Base-by-base conservation (phyloP, 2,329 filamentous ascomycete genomes). In the Ramularia endophylla region DNA sequence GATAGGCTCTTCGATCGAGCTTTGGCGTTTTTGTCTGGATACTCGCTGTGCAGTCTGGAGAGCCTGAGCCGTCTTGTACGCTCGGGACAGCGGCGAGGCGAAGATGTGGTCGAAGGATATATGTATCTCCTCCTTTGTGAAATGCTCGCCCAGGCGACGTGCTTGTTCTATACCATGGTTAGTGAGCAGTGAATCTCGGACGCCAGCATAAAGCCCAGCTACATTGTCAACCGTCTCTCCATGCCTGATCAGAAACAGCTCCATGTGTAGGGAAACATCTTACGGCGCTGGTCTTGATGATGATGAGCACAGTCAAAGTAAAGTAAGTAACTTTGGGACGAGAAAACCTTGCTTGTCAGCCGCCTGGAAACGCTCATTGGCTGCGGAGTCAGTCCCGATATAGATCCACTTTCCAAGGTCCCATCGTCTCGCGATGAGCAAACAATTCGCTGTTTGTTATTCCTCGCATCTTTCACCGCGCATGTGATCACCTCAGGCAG, bases 161-260 rank as follows among this genome's bases (percentile, higher is more conserved):
- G 85, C 80, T 64, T 95, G 88, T 36, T 89, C 73, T 38, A 83
- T 75, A 41, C 88, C 88, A 65, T 95, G 86, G 49, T 80, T 81
- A 17, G 88, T 94, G 54, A 95, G 71, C 29, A 78, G 69, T 1
- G 87, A 90, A 65, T 95, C 86, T 61, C 80, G 84, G 38, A 80
- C 77, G 45, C 88, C 88, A 54, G 88, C 88, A 66, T 85, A 89
- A 45, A 86, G 66, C 40, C 81, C 77, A 9, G 41, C 43, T 44
- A 92, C 83, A 63, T 95, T 95, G 66, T 95, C 85, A 51, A 94
- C 85, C 12, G 87, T 90, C 68, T 95, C 88, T 58, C 83, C 88
- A 71, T 95, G 88, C 42, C 88, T 81, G 56, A 94, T 79, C 55
- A 95, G 74, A 56, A 88, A 80, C 41, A 95, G 63, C 58, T 73